Evolutionary conservation across 2,329 filamentous ascomycete genomes (phyloP).

Genomic region (Colletotrichum horii): DNA sequence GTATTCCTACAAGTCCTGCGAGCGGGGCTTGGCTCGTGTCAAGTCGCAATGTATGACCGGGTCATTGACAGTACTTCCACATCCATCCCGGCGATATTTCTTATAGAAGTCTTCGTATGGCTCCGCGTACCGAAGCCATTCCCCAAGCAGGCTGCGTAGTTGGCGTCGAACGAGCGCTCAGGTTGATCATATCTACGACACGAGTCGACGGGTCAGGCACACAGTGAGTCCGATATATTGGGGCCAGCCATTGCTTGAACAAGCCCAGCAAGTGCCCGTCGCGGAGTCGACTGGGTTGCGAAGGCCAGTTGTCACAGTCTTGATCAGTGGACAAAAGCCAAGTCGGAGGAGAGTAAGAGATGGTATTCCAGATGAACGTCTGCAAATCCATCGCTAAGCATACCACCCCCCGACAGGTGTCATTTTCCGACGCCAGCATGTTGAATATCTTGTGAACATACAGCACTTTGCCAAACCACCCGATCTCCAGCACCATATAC

Average conservation of each 20-base stretch:
- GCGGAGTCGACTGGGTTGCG: neutral
- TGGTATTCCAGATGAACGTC: neutral
- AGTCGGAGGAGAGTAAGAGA: neutral
- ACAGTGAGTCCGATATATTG: neutral
- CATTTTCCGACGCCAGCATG: constrained; percentile 13
- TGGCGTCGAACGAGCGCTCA: neutral
- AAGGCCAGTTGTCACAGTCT: neutral
- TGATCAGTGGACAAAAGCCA: neutral
- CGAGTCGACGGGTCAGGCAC: neutral
- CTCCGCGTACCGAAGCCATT: neutral
- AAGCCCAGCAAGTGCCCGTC: neutral
- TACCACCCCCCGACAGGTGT: constrained; percentile 5
- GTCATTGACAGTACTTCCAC: neutral
- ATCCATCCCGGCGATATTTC: neutral
- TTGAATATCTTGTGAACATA: constrained; percentile 12
- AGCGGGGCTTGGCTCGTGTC: neutral
- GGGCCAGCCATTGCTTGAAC: neutral
- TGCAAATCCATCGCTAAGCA: neutral
- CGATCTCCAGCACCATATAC: neutral
- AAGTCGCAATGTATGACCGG: neutral
- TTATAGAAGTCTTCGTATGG: neutral
- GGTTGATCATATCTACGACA: neutral
- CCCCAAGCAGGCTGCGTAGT: neutral
- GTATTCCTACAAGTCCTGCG: neutral
- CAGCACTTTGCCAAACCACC: constrained; percentile 14